Evolutionary conservation across 2,329 filamentous ascomycete genomes (phyloP).

Genomic region (Penicillium sp.): DNA sequence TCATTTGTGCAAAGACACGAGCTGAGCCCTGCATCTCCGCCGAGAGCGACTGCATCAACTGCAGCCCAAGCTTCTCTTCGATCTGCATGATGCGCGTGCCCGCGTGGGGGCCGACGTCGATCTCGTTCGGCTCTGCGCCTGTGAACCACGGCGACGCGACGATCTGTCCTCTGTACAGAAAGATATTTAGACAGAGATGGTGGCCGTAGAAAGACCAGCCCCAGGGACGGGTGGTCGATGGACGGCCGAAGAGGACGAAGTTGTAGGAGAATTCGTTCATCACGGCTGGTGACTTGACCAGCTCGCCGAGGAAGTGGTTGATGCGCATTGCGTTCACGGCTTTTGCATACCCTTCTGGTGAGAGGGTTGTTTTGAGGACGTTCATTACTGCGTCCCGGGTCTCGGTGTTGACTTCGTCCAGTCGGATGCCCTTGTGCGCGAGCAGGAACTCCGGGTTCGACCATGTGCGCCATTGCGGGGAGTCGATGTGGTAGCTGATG

Average conservation of each 20-base stretch:
- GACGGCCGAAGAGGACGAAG: constrained; percentile 60
- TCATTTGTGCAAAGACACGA: constrained; percentile 52
- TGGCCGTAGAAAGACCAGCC: constrained; percentile 70
- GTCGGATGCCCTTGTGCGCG: constrained; percentile 58
- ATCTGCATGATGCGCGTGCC: constrained; percentile 58
- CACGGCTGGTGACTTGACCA: constrained; percentile 53
- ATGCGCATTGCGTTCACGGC: constrained; percentile 62
- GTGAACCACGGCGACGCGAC: constrained; percentile 67
- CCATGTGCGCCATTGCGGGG: constrained; percentile 62
- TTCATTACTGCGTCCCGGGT: constrained; percentile 46
- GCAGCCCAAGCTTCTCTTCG: constrained; percentile 57
- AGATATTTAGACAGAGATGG: constrained; percentile 64
- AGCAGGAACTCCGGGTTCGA: constrained; percentile 67
- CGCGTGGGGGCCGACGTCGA: constrained; percentile 54
- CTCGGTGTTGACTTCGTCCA: constrained; percentile 51
- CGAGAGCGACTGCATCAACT: constrained; percentile 58
- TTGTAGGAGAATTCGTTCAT: constrained; percentile 72
- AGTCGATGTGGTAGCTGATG: constrained; percentile 56
- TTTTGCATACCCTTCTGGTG: constrained; percentile 62
- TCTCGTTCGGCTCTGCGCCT: constrained; percentile 68
- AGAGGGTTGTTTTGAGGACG: constrained; percentile 53
- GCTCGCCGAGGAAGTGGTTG: constrained; percentile 64
- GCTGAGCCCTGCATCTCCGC: constrained; percentile 42
- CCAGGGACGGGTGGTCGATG: constrained; percentile 54
- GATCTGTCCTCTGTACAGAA: constrained; percentile 58